phyloP scores from a whole-genome alignment of 139 green algal genomes.

The Asterochloris erici region DNA sequence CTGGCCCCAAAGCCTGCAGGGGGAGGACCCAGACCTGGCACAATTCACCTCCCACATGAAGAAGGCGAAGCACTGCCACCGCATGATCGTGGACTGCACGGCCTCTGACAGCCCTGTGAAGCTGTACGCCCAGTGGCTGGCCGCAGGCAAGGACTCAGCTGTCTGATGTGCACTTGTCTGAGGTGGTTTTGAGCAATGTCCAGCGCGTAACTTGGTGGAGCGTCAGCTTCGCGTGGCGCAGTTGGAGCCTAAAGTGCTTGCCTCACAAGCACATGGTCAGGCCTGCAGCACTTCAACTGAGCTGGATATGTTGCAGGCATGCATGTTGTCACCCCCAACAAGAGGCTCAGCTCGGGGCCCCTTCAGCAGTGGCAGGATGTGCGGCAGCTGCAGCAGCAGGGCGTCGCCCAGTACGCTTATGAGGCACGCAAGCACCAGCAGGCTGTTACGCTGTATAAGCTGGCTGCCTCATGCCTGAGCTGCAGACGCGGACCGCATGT shows the following conservation, averaged over 20 bases:
- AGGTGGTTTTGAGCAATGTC: not conserved
- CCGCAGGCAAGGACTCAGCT: not conserved
- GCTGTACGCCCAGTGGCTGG: not conserved
- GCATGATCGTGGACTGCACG: conserved; percentile 26
- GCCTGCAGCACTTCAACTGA: not conserved
- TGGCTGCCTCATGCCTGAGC: not conserved
- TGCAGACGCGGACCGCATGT: not conserved
- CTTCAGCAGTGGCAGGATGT: conserved; percentile 37
- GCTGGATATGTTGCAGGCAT: conserved; percentile 13
- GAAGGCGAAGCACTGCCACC: not conserved
- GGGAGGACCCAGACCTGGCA: not conserved
- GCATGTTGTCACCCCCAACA: conserved; percentile 48
- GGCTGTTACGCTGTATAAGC: not conserved
- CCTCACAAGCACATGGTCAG: not conserved
- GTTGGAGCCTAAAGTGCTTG: not conserved
- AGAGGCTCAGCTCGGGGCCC: conserved; percentile 48
- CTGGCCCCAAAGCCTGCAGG: not conserved
- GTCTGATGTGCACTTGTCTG: not conserved
- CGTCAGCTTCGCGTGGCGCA: not conserved
- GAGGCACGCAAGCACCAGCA: conserved; percentile 4
- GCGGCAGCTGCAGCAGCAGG: not conserved
- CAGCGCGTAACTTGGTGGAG: not conserved
- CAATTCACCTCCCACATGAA: not conserved
- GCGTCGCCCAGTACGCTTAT: conserved; percentile 9
- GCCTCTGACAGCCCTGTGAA: not conserved